These are phyloP conservation scores for Pseudoturritis turrita DNA, from an alignment of 345 rosid species.

Conservation along the genomic window DNA sequence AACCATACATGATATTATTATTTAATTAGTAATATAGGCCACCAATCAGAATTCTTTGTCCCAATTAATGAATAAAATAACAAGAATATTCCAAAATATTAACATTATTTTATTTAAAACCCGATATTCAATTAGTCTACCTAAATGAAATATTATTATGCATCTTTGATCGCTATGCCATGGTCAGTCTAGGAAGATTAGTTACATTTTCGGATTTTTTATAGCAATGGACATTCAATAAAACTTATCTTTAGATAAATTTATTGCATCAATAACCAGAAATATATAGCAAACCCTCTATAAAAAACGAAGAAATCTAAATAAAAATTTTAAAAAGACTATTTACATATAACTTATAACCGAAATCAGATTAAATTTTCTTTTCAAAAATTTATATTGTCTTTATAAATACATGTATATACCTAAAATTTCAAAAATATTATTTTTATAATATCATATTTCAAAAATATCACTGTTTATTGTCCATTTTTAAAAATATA, in stretches of 20 bases:
- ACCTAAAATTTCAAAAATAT: no score
- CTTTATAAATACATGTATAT: no score
- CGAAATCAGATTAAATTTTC: no score
- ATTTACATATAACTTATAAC: no score
- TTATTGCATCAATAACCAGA: neutral
- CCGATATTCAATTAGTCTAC: neutral
- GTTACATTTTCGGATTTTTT: neutral
- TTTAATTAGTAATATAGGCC: slow-evolving; percentile 14
- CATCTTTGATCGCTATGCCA: neutral
- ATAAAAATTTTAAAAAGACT: no score
- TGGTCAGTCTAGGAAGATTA: neutral
- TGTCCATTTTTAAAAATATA: no score
- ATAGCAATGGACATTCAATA: neutral
- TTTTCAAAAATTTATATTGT: no score
- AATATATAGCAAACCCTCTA: no score
- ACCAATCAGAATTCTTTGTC: slow-evolving; percentile 22
- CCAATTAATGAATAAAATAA: slow-evolving; percentile 1
- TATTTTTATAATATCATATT: no score
- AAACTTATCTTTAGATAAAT: neutral
- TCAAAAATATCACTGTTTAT: no score
- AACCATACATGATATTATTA: slow-evolving; percentile 3
- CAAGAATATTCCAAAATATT: neutral
- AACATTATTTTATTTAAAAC: neutral
- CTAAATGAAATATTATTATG: neutral
- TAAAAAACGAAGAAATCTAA: no score